Evolutionary conservation across 108 stramenopile genomes (phyloP).

Genomic region (Cyclostephanos invisitatus): DNA sequence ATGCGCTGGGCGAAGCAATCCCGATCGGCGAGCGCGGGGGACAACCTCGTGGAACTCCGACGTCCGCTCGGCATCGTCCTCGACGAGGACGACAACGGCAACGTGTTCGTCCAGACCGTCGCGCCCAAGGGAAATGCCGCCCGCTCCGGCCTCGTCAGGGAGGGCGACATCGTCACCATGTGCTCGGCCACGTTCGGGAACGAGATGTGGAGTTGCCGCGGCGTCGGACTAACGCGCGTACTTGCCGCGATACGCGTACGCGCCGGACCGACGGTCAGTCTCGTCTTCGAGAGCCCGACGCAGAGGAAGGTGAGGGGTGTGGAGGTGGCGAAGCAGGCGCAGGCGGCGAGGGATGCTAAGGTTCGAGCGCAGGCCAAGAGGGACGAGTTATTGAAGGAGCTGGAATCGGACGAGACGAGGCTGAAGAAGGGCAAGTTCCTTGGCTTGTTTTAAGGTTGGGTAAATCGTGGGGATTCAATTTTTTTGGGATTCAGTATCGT

Average conservation of each 20-base stretch:
- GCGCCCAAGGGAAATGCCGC: conserved; percentile 92
- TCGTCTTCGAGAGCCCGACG: conserved; percentile 73
- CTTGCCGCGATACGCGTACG: conserved; percentile 91
- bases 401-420: conserved; percentile 79
- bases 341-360: conserved; percentile 73
- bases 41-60: conserved; percentile 89
- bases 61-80: conserved; percentile 92
- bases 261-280: conserved; percentile 76
- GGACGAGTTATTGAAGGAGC: conserved; percentile 69
- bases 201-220: conserved; percentile 92
- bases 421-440: conserved; percentile 88
- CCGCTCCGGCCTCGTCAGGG: conserved; percentile 82
- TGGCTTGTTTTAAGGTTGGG: conserved; percentile 68
- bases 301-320: conserved; percentile 66
- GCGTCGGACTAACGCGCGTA: conserved; percentile 87
- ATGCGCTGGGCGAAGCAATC: conserved; percentile 64
- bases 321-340: conserved; percentile 61
- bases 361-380: conserved; percentile 80
- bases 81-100: conserved; percentile 87
- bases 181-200: conserved; percentile 95
- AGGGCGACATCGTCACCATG: conserved; percentile 93
- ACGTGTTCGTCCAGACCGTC: conserved; percentile 90
- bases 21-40: conserved; percentile 64
- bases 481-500: too few relatives aligned
- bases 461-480: too few relatives aligned